Conservation (phyloP, 2,329 filamentous ascomycete genomes). For the Fusarium albidum region DNA sequence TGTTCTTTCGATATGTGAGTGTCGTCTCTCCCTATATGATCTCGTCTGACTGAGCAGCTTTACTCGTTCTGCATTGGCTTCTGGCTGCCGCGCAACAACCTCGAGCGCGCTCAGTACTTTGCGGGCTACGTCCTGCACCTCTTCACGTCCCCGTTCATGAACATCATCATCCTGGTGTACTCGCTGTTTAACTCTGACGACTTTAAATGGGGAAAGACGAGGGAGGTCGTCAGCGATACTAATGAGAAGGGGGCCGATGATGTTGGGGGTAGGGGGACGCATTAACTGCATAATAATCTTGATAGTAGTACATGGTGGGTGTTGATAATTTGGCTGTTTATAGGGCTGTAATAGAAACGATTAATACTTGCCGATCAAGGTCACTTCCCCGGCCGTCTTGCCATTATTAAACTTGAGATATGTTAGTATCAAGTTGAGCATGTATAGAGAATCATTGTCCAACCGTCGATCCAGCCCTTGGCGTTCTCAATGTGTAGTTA, state of each 20-base stretch:
- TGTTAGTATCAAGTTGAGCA: too few relatives aligned
- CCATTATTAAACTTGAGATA: too few relatives aligned
- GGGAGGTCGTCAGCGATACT: conserved; percentile 45
- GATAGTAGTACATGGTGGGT: too few relatives aligned
- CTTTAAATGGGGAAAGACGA: conserved; percentile 57
- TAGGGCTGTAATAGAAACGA: too few relatives aligned
- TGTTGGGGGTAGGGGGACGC: conserved; percentile 36
- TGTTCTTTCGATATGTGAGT: conserved; percentile 53
- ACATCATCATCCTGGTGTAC: conserved; percentile 52
- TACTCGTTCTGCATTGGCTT: conserved; percentile 53
- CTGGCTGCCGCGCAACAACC: conserved; percentile 50
- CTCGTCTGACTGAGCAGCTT: conserved; percentile 39
- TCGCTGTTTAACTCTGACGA: conserved; percentile 53
- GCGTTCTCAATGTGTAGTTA: too few relatives aligned
- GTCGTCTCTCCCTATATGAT: background rate
- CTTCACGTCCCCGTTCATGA: conserved; percentile 51
- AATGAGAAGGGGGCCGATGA: conserved; percentile 40
- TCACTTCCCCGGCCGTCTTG: too few relatives aligned
- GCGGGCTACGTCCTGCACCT: conserved; percentile 50
- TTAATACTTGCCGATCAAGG: too few relatives aligned
- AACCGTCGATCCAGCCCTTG: too few relatives aligned
- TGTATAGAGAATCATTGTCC: too few relatives aligned
- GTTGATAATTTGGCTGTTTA: too few relatives aligned
- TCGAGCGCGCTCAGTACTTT: conserved; percentile 50
- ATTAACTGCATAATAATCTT: too few relatives aligned